These are phyloP conservation scores for Rhytidhysteron rufulum DNA, from an alignment of 2,329 filamentous ascomycete species.

Conservation along the genomic window DNA sequence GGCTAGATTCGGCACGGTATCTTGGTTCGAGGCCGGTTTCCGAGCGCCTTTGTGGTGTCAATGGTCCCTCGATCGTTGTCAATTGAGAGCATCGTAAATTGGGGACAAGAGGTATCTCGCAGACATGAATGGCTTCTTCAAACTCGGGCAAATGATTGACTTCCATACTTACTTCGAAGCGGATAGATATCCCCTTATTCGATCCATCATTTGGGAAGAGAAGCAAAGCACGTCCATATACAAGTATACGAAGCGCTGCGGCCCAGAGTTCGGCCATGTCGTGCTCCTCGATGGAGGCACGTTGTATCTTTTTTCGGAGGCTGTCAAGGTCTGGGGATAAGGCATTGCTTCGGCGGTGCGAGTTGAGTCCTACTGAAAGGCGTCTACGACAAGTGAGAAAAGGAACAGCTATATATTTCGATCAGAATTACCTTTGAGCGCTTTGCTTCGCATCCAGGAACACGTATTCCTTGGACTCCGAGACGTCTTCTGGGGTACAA, in stretches of 20 bases:
- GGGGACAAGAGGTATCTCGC: no score
- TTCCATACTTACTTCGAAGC: no score
- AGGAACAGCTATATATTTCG: no score
- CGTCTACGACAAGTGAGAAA: not conserved
- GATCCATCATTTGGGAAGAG: no score
- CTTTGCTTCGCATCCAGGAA: slow-evolving; percentile 6
- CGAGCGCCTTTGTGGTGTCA: no score
- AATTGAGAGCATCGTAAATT: no score
- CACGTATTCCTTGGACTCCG: not conserved
- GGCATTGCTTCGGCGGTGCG: not conserved
- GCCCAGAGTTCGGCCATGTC: slow-evolving; percentile 37
- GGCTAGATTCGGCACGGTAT: no score
- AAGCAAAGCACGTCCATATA: slow-evolving; percentile 24
- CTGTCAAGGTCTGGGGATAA: slow-evolving; percentile 21
- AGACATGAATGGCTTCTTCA: no score
- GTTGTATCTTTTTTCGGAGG: slow-evolving; percentile 38
- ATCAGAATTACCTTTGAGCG: slow-evolving; percentile 1
- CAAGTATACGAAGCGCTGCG: slow-evolving; percentile 28
- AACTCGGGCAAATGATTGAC: no score
- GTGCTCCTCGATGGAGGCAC: slow-evolving; percentile 31
- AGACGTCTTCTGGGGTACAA: not conserved
- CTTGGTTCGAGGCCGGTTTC: no score
- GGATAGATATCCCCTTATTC: not conserved
- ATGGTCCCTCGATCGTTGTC: no score
- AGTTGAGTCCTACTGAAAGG: not conserved